Evolutionary conservation across 2,329 filamentous ascomycete genomes (phyloP), one percentile per base, ranked within the genome.

Genomic region (Chalaropsis thielavioides): DNA sequence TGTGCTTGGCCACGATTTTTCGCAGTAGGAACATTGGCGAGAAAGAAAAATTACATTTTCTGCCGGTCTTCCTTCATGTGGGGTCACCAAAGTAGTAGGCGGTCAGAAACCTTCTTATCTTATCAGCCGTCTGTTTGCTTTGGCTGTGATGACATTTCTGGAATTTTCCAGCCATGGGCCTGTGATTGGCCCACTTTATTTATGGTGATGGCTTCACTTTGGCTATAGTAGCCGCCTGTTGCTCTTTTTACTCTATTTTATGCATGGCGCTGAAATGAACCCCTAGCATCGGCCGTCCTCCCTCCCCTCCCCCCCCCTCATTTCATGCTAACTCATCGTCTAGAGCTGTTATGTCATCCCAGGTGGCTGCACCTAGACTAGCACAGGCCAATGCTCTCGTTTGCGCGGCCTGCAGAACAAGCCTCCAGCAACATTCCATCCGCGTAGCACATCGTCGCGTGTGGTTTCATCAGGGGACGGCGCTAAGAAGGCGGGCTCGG

Each of bases 1-100:
- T 38, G 3, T 24, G 8, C 15, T 5, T 17, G 62, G 46, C 62
- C 19, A 19, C 49, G 40, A 54, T 43, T 54, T 54, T 43, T 56
- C 41, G 27, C 43, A 49, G 41, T 46, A 44, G 6, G 27, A 40
- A 41, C 27, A 41, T 35, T 8, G 19, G 24, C 56, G 62, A 44
- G 38, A 54, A 66, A 64, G 49, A 64, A 66, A 66, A 66, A 65
- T 58, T 65, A 40, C 61, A 58, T 66, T 63, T 66, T 66, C 65
- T 66, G 65, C 65, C 65, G 31, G 11, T 8, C 38, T 43, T 51
- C 54, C 38, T 44, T 24, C 22, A 66, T 63, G 38, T 49, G 62
- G 56, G 58, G 54, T 54, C 22, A 61, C 35, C 31, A n/a, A 35
- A 41, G 11, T 3, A 15, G 65, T 43, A 67, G 61, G 63, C 66